Evolutionary conservation across 352 stramenopile genomes (phyloP), one percentile per base, ranked within the genome.

Genomic region (Globisporangium splendens): DNA sequence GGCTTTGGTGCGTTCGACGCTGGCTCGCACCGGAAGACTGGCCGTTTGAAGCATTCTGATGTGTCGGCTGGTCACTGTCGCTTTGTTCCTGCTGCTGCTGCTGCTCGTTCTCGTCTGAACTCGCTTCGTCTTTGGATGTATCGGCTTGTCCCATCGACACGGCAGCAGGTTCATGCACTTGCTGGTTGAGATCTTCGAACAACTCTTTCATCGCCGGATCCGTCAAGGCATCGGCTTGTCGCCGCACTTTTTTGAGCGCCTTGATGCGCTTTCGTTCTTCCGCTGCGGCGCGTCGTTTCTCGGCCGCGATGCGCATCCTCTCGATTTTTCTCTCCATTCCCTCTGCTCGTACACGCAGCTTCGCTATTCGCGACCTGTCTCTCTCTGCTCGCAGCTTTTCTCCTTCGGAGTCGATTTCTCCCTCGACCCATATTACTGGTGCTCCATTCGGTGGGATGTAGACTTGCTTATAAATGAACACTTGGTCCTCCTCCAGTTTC

Each of bases 111-210:
- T 5, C 13, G 17, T 44, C 39, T 8, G 3, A 15, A 18, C 13
- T 44, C 39, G 39, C 17, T 44, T 44, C 39, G 13, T 44, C 39
- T 44, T 44, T 17, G 50, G 57, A 11, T 21, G 46, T 46, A 35
- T 55, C 47, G n/a, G 47, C 2, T 31, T 33, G 13, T 8, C 13
- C 28, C 35, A 10, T 31, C 15, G n/a, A 5, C 15, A 8, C 39
- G 22, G 22, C 18, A 48, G 22, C 15, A 8, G 15, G 15, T 43
- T 38, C 28, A 12, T 41, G 49, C 12, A 57, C 48, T 20, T 63
- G 56, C 20, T 50, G 15, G 5, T 35, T 35, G 3, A 62, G 46
- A 17, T 44, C 28, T 35, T 63, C 38, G 14, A 57, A 44, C 38
- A 63, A 33, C 41, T 44, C 48, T 1, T 52, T 35, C 5, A 51